Evolutionary conservation across 176 grass and related monocot species (phyloP).

Genomic region (Typha latifolia): DNA sequence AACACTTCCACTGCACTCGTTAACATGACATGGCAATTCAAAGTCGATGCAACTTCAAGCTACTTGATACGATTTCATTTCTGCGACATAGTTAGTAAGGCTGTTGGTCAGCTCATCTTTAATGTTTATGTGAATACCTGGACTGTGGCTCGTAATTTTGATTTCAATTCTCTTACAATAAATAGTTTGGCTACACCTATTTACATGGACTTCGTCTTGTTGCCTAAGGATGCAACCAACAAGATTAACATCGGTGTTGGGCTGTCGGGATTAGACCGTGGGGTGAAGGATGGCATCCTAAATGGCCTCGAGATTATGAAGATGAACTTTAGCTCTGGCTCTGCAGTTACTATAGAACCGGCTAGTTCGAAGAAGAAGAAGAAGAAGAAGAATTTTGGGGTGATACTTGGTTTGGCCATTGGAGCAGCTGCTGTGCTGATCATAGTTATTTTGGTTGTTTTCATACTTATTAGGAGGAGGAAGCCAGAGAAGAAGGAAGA

Average conservation of each 20-base stretch:
- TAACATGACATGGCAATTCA: constrained; percentile 95
- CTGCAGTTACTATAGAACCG: constrained; percentile 41
- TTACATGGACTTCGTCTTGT: constrained; percentile 58
- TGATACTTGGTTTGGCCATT: constrained; percentile 60
- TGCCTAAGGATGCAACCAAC: constrained; percentile 35
- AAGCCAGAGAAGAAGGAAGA: constrained; percentile 52
- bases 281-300: constrained; percentile 56
- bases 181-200: constrained; percentile 51
- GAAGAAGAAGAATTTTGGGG: constrained; percentile 38
- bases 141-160: constrained; percentile 38
- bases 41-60: constrained; percentile 51
- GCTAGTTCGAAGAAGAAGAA: constrained; percentile 31
- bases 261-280: constrained; percentile 39
- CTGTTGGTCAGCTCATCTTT: constrained; percentile 60
- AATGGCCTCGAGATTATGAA: constrained; percentile 96
- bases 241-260: constrained; percentile 66
- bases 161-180: constrained; percentile 26
- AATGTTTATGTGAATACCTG: constrained; percentile 55
- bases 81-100: constrained; percentile 74
- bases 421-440: constrained; percentile 47
- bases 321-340: constrained; percentile 38
- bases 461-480: constrained; percentile 46
- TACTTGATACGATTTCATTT: constrained; percentile 96
- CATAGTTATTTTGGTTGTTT: constrained; percentile 25
- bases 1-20: constrained; percentile 57